Conservation (phyloP, 2,329 filamentous ascomycete genomes). For the Fusarium nurragi region DNA sequence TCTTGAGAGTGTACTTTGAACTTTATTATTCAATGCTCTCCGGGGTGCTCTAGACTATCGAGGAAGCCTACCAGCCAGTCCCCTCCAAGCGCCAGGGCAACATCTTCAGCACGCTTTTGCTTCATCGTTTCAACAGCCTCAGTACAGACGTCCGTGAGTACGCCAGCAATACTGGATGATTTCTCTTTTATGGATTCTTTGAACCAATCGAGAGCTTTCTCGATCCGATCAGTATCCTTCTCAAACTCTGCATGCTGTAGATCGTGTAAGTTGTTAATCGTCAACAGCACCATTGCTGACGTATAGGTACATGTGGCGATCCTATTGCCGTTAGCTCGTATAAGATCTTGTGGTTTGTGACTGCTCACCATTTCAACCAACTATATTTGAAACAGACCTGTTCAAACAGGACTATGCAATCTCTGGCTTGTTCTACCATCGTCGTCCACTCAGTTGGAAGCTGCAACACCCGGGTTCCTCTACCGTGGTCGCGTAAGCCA, state of each 20-base stretch:
- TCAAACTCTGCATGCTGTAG: background rate
- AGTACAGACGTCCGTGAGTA: background rate
- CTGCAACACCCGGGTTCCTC: background rate
- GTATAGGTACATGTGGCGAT: conserved; percentile 8
- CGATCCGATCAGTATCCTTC: background rate
- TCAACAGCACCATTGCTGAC: background rate
- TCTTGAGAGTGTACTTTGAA: background rate
- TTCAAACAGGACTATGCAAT: conserved; percentile 7
- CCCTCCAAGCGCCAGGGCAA: background rate
- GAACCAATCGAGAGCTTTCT: background rate
- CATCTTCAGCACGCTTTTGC: background rate
- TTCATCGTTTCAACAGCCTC: conserved; percentile 1
- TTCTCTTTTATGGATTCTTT: background rate
- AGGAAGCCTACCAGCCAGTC: background rate
- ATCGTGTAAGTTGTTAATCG: background rate
- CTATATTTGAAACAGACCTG: background rate
- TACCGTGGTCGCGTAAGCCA: background rate
- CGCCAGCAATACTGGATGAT: background rate
- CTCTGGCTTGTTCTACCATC: background rate
- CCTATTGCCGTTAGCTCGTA: background rate
- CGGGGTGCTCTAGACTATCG: background rate
- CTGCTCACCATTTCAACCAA: background rate
- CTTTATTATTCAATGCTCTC: background rate
- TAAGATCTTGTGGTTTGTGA: accelerated
- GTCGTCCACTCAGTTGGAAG: background rate